A percentile compares a stretch with the other conserved stretches of the same genome.
Evolutionary conservation across 106 monocot species (phyloP).

Genomic region (Posidonia australis): DNA sequence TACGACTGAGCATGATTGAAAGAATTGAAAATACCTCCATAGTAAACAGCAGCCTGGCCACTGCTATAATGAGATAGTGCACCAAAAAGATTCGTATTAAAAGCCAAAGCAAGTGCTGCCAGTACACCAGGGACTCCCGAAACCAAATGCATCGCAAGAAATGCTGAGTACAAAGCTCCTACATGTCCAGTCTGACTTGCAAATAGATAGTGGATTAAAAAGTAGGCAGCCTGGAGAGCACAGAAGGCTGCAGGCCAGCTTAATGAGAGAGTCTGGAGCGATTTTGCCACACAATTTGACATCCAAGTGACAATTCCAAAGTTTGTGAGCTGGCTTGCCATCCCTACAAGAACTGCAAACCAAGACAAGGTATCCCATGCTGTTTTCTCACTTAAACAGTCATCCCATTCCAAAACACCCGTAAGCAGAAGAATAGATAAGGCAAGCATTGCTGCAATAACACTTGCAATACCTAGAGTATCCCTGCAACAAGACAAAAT

Average conservation of each 20-base stretch:
- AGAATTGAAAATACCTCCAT: slow-evolving; percentile 59
- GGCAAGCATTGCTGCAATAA: slow-evolving; percentile 93
- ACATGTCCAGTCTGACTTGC: slow-evolving; percentile 99
- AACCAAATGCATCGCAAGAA: slow-evolving; percentile 95
- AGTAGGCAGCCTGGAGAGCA: slow-evolving; percentile 80
- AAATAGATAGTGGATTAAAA: slow-evolving; percentile 91
- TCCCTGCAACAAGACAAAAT: slow-evolving; percentile 22
- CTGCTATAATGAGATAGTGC: slow-evolving; percentile 92
- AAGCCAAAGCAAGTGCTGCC: slow-evolving; percentile 83
- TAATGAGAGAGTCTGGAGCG: slow-evolving; percentile 70
- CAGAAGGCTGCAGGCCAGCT: slow-evolving; percentile 88
- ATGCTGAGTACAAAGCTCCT: slow-evolving; percentile 89
- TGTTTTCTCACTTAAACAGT: slow-evolving; percentile 88
- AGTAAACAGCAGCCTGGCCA: slow-evolving; percentile 96
- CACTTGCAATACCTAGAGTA: slow-evolving; percentile 70
- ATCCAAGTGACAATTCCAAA: slow-evolving; percentile 82
- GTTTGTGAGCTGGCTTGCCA: slow-evolving; percentile 89
- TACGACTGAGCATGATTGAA: background rate
- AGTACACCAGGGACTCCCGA: slow-evolving; percentile 83
- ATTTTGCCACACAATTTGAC: slow-evolving; percentile 74
- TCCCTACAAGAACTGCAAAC: slow-evolving; percentile 97
- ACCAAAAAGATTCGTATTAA: slow-evolving; percentile 95
- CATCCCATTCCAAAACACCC: slow-evolving; percentile 91
- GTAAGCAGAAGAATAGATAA: slow-evolving; percentile 78
- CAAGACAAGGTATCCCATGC: slow-evolving; percentile 96